Conservation (phyloP, 2,329 filamentous ascomycete genomes). For the Paraphoma chrysanthemicola region DNA sequence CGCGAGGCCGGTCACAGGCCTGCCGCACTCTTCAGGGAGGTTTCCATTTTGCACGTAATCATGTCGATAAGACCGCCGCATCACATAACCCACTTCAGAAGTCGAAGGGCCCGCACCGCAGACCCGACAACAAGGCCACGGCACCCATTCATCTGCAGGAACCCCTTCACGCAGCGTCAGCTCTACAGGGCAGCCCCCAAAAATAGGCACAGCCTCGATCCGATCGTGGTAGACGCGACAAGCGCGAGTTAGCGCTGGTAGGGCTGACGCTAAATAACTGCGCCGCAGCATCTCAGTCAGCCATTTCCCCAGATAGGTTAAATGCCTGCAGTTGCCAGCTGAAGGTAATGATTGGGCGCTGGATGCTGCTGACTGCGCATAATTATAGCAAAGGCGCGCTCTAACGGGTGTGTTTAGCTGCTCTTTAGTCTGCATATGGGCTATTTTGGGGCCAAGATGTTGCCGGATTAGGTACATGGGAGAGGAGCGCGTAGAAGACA, state of each 20-base stretch:
- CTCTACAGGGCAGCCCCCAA: conserved; percentile 22
- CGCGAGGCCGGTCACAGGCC: background rate
- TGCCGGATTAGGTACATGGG: background rate
- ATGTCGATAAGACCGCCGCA: background rate
- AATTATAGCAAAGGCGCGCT: conserved; percentile 6
- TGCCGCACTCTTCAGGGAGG: background rate
- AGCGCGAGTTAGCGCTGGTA: conserved; percentile 26
- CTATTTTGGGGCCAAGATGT: conserved; percentile 18
- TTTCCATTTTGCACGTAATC: background rate
- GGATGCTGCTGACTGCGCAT: background rate
- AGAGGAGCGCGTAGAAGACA: background rate
- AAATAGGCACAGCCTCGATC: conserved; percentile 31
- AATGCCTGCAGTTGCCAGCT: background rate
- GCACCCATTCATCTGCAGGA: conserved; percentile 10
- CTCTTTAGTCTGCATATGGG: conserved; percentile 8
- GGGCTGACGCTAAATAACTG: conserved; percentile 31
- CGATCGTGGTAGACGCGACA: conserved; percentile 32
- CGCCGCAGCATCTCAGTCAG: conserved; percentile 20
- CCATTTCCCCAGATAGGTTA: conserved; percentile 21
- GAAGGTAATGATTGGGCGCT: conserved; percentile 8
- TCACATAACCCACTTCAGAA: background rate
- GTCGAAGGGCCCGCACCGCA: conserved; percentile 16
- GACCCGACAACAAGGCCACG: conserved; percentile 6
- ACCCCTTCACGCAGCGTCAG: conserved; percentile 7
- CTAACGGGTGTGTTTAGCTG: conserved; percentile 1